These are phyloP conservation scores for Calonectria pauciramosa DNA, from an alignment of 2,329 filamentous ascomycete species.

Conservation along the genomic window DNA sequence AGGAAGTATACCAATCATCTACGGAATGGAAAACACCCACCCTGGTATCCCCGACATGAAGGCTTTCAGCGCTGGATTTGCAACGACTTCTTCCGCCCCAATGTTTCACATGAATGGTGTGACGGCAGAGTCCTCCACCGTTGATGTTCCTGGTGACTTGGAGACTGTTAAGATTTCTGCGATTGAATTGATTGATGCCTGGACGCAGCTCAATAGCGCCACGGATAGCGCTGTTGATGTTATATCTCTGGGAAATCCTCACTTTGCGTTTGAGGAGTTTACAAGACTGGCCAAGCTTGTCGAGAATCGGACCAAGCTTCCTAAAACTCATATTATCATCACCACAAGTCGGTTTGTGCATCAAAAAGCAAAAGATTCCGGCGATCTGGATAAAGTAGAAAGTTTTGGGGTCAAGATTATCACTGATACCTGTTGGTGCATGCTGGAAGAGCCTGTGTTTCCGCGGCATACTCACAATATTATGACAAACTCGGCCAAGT, in stretches of 20 bases:
- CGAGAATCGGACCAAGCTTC: conserved; percentile 40
- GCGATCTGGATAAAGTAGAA: conserved; percentile 46
- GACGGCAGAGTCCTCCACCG: background rate
- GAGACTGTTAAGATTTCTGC: background rate
- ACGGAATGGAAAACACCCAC: background rate
- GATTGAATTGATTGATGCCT: background rate
- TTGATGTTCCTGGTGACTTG: background rate
- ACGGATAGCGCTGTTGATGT: conserved; percentile 47
- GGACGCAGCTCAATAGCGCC: conserved; percentile 32
- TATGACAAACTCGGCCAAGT: conserved; percentile 62
- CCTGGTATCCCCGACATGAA: background rate
- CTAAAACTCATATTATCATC: conserved; percentile 31
- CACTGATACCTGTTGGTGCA: conserved; percentile 64
- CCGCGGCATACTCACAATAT: conserved; percentile 45
- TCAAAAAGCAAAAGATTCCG: conserved; percentile 34
- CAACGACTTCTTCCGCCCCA: background rate
- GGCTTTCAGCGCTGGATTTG: background rate
- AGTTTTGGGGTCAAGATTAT: conserved; percentile 55
- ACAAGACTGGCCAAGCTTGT: conserved; percentile 48
- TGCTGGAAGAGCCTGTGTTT: conserved; percentile 58
- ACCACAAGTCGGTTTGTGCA: conserved; percentile 35
- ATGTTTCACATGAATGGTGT: conserved; percentile 1
- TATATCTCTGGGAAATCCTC: conserved; percentile 60
- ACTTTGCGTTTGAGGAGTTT: conserved; percentile 57
- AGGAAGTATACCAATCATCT: background rate